Evolutionary conservation across 306 rosid genomes (phyloP), one percentile per base, ranked within the genome.

Genomic region (Sicyos baderoa): DNA sequence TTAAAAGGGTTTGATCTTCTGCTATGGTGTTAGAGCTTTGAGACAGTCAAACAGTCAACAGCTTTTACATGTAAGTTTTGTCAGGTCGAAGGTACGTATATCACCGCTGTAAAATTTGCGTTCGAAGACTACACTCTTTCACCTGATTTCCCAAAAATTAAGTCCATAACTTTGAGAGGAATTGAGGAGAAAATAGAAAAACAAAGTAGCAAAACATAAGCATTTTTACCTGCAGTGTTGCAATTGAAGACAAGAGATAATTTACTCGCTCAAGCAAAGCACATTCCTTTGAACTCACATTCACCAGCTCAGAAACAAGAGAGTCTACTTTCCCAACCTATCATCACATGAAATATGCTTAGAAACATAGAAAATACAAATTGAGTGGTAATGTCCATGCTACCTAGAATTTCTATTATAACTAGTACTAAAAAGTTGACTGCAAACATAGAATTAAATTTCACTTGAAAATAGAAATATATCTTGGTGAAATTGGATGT

Each of bases 291-390:
- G 84, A 80, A 71, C 80, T 87, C 70, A 84, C 62, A 70, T 81
- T 84, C 52, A 87, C 74, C 77, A 80, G 80, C 78, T 91, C 97
- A 10, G 62, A 72, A 59, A 82, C 88, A 76, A 86, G 74, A 3
- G 89, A 80, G 77, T 84, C 85, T 57, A 83, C 84, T 50, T 85
- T 80, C 15, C 79, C 95, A 74, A 83, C 97, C 97, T 91, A 82
- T 76, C 71, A 82, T 76, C 71, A 82, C 63, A 63, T 45, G 79
- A 73, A 76, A 63, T 17, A 82, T 78, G 71, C 79, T 80, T 72
- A 72, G 65, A 17, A 48, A 65, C 27, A 76, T 19, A 70, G 50
- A 47, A 3, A 17, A 44, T 49, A n/a, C 47, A 7, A 18, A 51
- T 9, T 45, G 48, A 50, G 27, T 68, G 37, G 59, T 47, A 21